Evolutionary conservation across 176 grass and related monocot species (phyloP).

Genomic region (Juncus inflexus): DNA sequence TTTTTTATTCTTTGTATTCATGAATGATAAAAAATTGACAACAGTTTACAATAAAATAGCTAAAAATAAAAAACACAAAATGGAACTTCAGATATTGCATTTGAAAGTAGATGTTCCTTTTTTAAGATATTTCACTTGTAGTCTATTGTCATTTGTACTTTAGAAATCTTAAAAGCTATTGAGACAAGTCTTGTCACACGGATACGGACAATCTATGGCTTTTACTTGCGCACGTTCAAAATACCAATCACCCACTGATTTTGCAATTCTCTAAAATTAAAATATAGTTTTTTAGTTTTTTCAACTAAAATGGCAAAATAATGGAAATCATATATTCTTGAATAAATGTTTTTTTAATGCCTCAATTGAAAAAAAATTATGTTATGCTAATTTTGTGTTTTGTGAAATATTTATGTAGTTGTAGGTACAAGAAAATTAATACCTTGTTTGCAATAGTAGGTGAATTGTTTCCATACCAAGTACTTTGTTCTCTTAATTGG

Average conservation of each 20-base stretch:
- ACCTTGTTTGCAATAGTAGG: slow-evolving; percentile 51
- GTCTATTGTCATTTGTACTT: not conserved
- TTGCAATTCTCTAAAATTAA: slow-evolving; percentile 41
- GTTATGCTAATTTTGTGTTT: too few relatives aligned
- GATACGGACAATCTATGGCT: slow-evolving; percentile 58
- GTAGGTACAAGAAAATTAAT: slow-evolving; percentile 5
- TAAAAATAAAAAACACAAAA: too few relatives aligned
- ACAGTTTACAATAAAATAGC: too few relatives aligned
- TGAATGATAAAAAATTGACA: too few relatives aligned
- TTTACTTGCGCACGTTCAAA: slow-evolving; percentile 52
- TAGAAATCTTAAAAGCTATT: slow-evolving; percentile 37
- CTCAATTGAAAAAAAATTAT: too few relatives aligned
- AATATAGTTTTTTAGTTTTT: not conserved
- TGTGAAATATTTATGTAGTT: too few relatives aligned
- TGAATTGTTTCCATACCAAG: slow-evolving; percentile 42
- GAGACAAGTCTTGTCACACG: slow-evolving; percentile 59
- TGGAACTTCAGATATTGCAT: too few relatives aligned
- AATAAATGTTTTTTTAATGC: too few relatives aligned
- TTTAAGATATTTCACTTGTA: too few relatives aligned
- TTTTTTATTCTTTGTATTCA: too few relatives aligned
- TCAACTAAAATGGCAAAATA: too few relatives aligned
- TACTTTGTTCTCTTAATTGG: slow-evolving; percentile 51
- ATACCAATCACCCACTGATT: slow-evolving; percentile 74
- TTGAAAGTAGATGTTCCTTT: too few relatives aligned
- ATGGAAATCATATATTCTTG: not conserved